phyloP scores from a whole-genome alignment of 2,329 filamentous ascomycete species.

The Chaetomium olivaceum region DNA sequence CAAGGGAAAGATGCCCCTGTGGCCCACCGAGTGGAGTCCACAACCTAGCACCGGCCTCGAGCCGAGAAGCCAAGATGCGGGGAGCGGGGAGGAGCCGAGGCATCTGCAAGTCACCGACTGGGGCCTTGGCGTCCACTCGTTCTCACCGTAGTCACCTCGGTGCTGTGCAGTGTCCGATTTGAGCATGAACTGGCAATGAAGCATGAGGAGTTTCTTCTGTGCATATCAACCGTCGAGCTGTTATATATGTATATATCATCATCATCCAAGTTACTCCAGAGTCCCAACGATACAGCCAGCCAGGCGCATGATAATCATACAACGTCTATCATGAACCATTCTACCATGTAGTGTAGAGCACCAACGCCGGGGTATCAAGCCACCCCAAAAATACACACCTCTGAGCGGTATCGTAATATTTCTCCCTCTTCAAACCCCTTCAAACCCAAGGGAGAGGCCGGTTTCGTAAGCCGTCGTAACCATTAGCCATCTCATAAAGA shows the following conservation, averaged over 20 bases:
- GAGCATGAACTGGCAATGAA: neutral
- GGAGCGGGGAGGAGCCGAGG: slow-evolving; percentile 28
- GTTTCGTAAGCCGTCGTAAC: neutral
- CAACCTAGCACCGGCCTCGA: neutral
- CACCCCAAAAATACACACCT: neutral
- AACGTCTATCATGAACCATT: slow-evolving; percentile 11
- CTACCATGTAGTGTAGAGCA: neutral
- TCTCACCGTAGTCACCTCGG: neutral
- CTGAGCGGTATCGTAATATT: neutral
- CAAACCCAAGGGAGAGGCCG: neutral
- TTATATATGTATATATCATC: neutral
- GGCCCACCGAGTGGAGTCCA: slow-evolving; percentile 2
- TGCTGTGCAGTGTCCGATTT: neutral
- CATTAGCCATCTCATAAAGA: neutral
- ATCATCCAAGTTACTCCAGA: neutral
- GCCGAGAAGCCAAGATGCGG: slow-evolving; percentile 23
- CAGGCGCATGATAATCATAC: slow-evolving; percentile 10
- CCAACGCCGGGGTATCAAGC: slow-evolving; percentile 2
- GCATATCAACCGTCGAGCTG: neutral
- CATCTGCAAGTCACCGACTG: slow-evolving; percentile 12
- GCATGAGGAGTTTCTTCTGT: neutral
- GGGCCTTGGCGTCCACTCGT: neutral
- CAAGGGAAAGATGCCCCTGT: neutral
- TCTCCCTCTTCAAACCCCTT: neutral
- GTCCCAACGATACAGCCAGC: neutral